Evolutionary conservation across 2,329 filamentous ascomycete genomes (phyloP), one percentile per base, ranked within the genome.

Genomic region (Volutella citrinella): DNA sequence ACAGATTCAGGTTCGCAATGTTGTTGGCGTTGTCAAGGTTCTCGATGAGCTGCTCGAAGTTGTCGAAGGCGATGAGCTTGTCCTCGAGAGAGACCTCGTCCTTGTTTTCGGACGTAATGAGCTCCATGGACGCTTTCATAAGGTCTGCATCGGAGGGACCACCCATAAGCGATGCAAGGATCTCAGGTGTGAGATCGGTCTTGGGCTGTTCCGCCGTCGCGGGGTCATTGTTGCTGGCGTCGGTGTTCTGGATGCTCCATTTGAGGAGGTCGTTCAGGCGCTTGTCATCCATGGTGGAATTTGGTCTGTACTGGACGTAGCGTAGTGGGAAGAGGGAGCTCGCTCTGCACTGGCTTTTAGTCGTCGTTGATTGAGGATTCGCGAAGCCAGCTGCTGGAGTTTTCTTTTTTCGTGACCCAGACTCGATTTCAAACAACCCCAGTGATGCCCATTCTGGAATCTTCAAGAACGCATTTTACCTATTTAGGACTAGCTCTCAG

Each of bases 21-120:
- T 96, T 94, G 70, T 97, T 98, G 38, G 93, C 91, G 61, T 98
- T 98, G 72, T 98, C 93, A 51, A 97, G 80, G 44, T 78, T 81
- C 69, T 96, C 89, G 53, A 96, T 84, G 39, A 95, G 72, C 63
- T 95, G 87, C 68, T 95, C 90, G 44, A 96, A 84, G 67, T 96
- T 95, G 74, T 95, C 90, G 64, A 95, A 94, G 22, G 90, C 90
- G 38, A 82, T 77, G 34, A 94, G 65, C 61, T 87, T 88, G 64
- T 87, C 78, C 26, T 88, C 83, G 30, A 91, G 71, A 5, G 78
- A 75, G 36, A 84, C 68, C 36, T 54, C 34, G 25, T 83, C 74
- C 8, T 79, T 67, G 50, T 76, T 71, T 2, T 66, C 47, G 13
- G 80, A 78, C 9, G 71, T 74, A 55, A 96, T 83, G 36, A 85